Percentiles rank a stretch among this genome's conserved stretches.
Evolutionary conservation across 139 green algal genomes (phyloP).

Genomic region (Picochlorum sp.): DNA sequence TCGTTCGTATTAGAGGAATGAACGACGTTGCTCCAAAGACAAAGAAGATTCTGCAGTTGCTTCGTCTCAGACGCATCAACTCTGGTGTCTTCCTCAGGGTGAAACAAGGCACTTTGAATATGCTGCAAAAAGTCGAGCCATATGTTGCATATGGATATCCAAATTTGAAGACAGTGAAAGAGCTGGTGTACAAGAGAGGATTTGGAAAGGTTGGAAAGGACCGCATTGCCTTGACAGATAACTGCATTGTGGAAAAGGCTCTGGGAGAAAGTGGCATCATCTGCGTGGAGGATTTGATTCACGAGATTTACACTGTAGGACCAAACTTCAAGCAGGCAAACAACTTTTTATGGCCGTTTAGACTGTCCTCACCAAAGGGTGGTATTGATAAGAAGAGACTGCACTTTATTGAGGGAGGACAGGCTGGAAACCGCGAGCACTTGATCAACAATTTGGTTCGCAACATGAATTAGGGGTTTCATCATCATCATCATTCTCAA

Average conservation of each 20-base stretch:
- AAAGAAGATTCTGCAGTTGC: constrained; percentile 96
- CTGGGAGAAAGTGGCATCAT: constrained; percentile 92
- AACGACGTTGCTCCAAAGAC: constrained; percentile 96
- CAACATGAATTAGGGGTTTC: constrained; percentile 76
- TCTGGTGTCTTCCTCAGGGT: constrained; percentile 95
- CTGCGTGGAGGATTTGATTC: constrained; percentile 98
- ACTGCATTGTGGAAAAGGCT: constrained; percentile 84
- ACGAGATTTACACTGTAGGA: constrained; percentile 94
- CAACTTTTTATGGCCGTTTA: constrained; percentile 99
- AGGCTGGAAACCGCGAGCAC: constrained; percentile 90
- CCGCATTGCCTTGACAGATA: constrained; percentile 94
- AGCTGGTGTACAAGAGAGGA: constrained; percentile 99
- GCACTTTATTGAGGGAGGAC: constrained; percentile 97
- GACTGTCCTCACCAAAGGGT: constrained; percentile 74
- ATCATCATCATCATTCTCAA: no score
- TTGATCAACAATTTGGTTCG: constrained; percentile 96
- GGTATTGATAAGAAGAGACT: constrained; percentile 89
- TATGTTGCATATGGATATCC: constrained; percentile 97
- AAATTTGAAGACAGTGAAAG: constrained; percentile 95
- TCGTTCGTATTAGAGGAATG: constrained; percentile 92
- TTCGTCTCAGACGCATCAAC: constrained; percentile 96
- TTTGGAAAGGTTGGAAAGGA: constrained; percentile 87
- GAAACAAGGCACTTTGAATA: constrained; percentile 98
- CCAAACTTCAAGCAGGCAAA: constrained; percentile 92
- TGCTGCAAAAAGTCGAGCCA: constrained; percentile 91